These are phyloP conservation scores for Boletus rufocinnamomeus DNA, from an alignment of 768 basidiomycete genomes.

Conservation along the genomic window DNA sequence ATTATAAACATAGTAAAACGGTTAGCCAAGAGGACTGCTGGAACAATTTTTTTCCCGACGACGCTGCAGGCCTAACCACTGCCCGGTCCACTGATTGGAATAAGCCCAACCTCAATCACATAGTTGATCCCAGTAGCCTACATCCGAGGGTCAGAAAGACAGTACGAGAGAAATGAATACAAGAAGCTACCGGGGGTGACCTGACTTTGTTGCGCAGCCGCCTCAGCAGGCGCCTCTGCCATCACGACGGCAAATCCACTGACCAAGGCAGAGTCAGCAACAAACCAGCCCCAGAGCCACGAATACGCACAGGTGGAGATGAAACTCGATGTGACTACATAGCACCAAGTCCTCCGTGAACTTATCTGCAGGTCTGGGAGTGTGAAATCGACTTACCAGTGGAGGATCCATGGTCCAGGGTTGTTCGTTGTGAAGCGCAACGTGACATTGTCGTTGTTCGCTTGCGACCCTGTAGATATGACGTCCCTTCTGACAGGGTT, in stretches of 20 bases:
- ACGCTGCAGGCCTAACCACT: too few relatives aligned
- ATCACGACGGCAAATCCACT: constrained; percentile 26
- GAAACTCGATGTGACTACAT: constrained; percentile 30
- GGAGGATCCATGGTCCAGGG: constrained; percentile 35
- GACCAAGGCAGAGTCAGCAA: neutral
- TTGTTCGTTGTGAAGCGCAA: constrained; percentile 68
- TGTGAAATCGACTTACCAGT: constrained; percentile 15
- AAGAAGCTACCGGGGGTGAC: constrained; percentile 12
- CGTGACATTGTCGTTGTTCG: constrained; percentile 42
- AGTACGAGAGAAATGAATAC: neutral
- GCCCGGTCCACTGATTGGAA: too few relatives aligned
- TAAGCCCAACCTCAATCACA: constrained; percentile 4
- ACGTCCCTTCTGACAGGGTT: constrained; percentile 60
- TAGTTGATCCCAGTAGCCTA: constrained; percentile 9
- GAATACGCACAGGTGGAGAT: constrained; percentile 21
- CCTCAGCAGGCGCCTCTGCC: constrained; percentile 14
- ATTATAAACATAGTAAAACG: too few relatives aligned
- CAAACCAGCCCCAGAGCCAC: neutral
- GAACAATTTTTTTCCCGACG: too few relatives aligned
- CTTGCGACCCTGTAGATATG: constrained; percentile 30
- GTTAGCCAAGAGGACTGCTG: too few relatives aligned
- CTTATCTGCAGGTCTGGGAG: too few relatives aligned
- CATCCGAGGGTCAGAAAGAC: neutral
- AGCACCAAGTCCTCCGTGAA: neutral
- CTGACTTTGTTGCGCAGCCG: constrained; percentile 4